These are phyloP conservation scores for Stephanocyclus meneghinianus DNA, from an alignment of 352 stramenopile genomes.

Conservation along the genomic window DNA sequence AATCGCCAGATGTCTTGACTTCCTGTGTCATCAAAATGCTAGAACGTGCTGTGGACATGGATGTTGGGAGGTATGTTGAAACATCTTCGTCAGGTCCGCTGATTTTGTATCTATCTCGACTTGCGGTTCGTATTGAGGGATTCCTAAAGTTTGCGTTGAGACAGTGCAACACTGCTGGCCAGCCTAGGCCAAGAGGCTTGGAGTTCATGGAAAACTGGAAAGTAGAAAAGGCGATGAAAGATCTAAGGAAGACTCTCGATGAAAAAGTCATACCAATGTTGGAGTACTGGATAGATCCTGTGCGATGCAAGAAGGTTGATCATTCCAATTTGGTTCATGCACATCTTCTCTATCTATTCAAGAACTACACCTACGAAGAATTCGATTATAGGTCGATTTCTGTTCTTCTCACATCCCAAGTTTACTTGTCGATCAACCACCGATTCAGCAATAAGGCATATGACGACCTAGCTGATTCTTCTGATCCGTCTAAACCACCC, in stretches of 20 bases:
- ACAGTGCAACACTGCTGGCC: slow-evolving; percentile 72
- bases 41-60: slow-evolving; percentile 87
- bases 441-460: slow-evolving; percentile 84
- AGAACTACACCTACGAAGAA: slow-evolving; percentile 86
- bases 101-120: slow-evolving; percentile 87
- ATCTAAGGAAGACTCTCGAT: slow-evolving; percentile 80
- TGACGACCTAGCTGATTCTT: slow-evolving; percentile 82
- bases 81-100: slow-evolving; percentile 79
- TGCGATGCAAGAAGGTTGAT: slow-evolving; percentile 82
- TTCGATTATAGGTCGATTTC: slow-evolving; percentile 84
- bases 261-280: slow-evolving; percentile 86
- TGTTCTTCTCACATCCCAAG: slow-evolving; percentile 84
- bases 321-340: slow-evolving; percentile 86
- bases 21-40: slow-evolving; percentile 86
- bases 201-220: slow-evolving; percentile 81
- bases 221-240: slow-evolving; percentile 78
- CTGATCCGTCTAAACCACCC: slow-evolving; percentile 79
- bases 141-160: slow-evolving; percentile 88
- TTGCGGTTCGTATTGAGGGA: slow-evolving; percentile 87
- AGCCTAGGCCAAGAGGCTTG: slow-evolving; percentile 75
- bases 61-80: slow-evolving; percentile 83
- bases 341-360: slow-evolving; percentile 89
- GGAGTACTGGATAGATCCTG: slow-evolving; percentile 88
- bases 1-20: slow-evolving; percentile 89
- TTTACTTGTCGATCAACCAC: slow-evolving; percentile 88